These are phyloP conservation scores for Fusarium sp. DNA, from an alignment of 2,329 filamentous ascomycete species.

Conservation along the genomic window DNA sequence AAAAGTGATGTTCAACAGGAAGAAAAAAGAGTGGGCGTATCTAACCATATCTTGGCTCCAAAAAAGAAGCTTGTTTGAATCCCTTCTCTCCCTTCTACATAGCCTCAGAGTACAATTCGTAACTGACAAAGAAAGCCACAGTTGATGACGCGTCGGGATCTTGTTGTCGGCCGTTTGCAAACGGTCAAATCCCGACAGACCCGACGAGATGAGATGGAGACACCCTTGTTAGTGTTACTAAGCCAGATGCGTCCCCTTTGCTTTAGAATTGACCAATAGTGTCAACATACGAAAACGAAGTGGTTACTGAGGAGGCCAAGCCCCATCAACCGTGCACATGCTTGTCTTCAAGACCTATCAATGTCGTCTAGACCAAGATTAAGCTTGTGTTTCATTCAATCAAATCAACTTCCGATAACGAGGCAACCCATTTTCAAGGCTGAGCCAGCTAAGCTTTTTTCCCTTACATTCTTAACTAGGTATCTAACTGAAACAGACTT, in stretches of 20 bases:
- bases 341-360: background rate
- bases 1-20: no score
- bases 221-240: background rate
- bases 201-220: background rate
- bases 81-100: background rate
- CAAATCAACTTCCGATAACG: slow-evolving; percentile 7
- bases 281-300: slow-evolving; percentile 11
- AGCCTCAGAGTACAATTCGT: background rate
- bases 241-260: background rate
- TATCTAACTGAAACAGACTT: background rate
- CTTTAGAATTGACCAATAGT: background rate
- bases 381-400: slow-evolving; percentile 3
- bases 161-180: background rate
- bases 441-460: background rate
- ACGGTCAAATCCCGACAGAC: background rate
- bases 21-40: background rate
- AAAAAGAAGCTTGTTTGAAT: background rate
- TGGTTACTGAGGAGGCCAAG: background rate
- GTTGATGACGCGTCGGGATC: background rate
- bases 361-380: background rate
- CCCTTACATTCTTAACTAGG: no score
- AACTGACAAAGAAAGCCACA: background rate
- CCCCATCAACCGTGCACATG: background rate
- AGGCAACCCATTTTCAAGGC: slow-evolving; percentile 7
- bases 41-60: background rate